Conservation (phyloP, 106 monocot genomes). For the Alisma plantagoaquatica region DNA sequence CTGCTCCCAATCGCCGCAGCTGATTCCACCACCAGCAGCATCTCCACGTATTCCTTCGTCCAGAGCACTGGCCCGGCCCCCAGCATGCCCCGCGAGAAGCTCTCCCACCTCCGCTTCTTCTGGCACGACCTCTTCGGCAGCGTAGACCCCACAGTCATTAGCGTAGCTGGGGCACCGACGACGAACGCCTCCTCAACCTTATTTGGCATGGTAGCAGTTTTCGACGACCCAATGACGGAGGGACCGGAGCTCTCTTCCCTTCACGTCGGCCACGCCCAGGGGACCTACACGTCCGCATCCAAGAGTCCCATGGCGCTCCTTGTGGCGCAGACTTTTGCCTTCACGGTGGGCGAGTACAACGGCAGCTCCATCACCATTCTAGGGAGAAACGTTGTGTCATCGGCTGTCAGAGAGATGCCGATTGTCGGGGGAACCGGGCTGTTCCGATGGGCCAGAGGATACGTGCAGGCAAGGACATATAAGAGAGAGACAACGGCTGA, state of each 20-base stretch:
- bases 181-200: slow-evolving; percentile 1
- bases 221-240: slow-evolving; percentile 10
- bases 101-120: slow-evolving; percentile 7
- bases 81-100: background rate
- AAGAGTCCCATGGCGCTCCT: background rate
- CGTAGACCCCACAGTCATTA: background rate
- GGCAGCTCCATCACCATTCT: slow-evolving; percentile 7
- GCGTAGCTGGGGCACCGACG: background rate
- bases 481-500: no score
- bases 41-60: background rate
- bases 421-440: slow-evolving; percentile 5
- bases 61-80: background rate
- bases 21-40: background rate
- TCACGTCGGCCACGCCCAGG: slow-evolving; percentile 8
- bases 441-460: slow-evolving; percentile 4
- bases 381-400: background rate
- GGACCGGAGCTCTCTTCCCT: slow-evolving; percentile 2
- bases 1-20: no score
- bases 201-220: background rate
- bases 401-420: slow-evolving; percentile 11
- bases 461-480: no score
- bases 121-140: slow-evolving; percentile 4
- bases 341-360: slow-evolving; percentile 7
- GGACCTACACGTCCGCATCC: slow-evolving; percentile 5
- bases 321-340: slow-evolving; percentile 7